phyloP scores from a whole-genome alignment of 2,329 filamentous ascomycete genomes.

The Exophiala sideris region DNA sequence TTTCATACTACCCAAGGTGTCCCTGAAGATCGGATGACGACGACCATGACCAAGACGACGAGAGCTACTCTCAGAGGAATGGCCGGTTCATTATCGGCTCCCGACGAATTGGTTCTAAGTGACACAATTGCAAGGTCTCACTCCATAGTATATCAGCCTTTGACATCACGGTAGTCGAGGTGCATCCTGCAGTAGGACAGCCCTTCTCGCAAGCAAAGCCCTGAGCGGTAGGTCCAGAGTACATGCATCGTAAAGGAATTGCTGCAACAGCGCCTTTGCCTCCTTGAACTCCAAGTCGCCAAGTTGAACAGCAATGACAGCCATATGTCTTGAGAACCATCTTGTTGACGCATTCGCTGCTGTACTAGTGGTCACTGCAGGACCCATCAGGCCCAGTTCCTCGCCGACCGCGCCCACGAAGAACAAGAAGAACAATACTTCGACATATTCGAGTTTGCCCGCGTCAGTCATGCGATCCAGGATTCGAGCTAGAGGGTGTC shows the following conservation, averaged over 20 bases:
- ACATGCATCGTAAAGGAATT: background rate
- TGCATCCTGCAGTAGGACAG: background rate
- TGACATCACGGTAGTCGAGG: background rate
- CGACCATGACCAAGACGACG: no score
- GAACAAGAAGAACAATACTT: background rate
- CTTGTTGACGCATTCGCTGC: background rate
- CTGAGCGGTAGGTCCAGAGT: background rate
- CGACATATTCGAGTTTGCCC: background rate
- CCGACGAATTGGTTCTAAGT: no score
- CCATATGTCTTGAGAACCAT: background rate
- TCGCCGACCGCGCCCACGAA: background rate
- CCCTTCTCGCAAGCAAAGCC: background rate
- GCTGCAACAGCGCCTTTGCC: background rate
- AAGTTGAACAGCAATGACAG: background rate
- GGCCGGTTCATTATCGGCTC: no score
- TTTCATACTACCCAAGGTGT: no score
- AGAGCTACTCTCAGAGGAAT: no score
- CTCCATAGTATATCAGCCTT: no score
- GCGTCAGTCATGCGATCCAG: background rate
- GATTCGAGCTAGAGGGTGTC: background rate
- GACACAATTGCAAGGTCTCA: no score
- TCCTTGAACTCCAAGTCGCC: background rate
- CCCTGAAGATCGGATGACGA: no score
- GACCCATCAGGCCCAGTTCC: background rate
- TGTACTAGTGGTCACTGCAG: background rate